Conservation (phyloP, 768 basidiomycete genomes). For the Serendipita sp. region DNA sequence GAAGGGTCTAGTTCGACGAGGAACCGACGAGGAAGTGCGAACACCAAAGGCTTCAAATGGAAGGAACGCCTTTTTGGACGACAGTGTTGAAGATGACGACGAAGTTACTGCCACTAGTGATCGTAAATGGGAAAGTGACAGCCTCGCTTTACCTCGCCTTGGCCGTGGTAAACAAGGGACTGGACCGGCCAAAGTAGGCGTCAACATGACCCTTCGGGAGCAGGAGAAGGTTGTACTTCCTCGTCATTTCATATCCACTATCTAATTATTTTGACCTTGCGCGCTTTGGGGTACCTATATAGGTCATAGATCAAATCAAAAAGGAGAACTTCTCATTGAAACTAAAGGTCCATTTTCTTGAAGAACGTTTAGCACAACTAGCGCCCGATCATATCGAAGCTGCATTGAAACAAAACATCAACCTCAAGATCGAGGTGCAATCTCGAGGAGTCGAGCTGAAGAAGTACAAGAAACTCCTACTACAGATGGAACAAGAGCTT, state of each 20-base stretch:
- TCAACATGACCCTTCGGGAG: constrained; percentile 71
- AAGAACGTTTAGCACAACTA: constrained; percentile 79
- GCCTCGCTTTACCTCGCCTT: not conserved
- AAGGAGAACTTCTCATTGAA: constrained; percentile 97
- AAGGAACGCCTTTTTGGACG: not conserved
- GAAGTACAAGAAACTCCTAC: constrained; percentile 75
- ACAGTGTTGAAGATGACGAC: not conserved
- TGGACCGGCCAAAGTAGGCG: constrained; percentile 20
- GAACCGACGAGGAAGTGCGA: not conserved
- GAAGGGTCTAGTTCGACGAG: not conserved
- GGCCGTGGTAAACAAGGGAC: not conserved
- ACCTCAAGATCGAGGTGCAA: constrained; percentile 83
- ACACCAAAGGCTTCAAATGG: not conserved
- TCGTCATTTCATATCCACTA: not conserved
- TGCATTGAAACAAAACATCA: constrained; percentile 82
- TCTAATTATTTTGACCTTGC: not conserved
- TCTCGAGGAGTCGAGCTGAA: constrained; percentile 83
- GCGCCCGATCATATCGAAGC: constrained; percentile 88
- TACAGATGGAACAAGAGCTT: constrained; percentile 69
- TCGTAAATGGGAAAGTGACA: constrained; percentile 6
- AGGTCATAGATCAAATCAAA: constrained; percentile 92
- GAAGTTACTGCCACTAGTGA: not conserved
- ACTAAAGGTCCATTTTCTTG: constrained; percentile 86
- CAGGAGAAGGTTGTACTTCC: constrained; percentile 70
- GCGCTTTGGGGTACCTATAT: not conserved